Percentiles rank a stretch among this genome's conserved stretches.
Evolutionary conservation across 2,329 filamentous ascomycete genomes (phyloP).

Genomic region (Botrytis squamosa): DNA sequence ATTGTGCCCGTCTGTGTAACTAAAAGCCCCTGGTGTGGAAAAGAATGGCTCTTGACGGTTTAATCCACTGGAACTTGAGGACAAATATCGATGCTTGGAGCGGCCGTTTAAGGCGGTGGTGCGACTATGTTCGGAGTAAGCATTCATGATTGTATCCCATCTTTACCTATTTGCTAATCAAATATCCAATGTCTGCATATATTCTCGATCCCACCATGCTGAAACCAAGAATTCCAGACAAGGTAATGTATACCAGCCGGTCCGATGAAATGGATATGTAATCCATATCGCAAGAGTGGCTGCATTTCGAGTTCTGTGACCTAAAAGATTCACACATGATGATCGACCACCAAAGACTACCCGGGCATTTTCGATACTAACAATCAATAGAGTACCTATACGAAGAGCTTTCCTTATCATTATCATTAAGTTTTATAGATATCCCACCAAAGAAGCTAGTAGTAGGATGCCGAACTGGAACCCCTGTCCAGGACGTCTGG

Average conservation of each 20-base stretch:
- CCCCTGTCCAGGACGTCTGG: no score
- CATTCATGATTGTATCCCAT: not conserved
- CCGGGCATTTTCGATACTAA: not conserved
- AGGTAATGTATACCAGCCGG: not conserved
- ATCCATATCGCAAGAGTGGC: not conserved
- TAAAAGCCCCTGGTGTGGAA: not conserved
- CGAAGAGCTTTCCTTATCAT: not conserved
- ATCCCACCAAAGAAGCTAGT: not conserved
- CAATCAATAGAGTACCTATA: not conserved
- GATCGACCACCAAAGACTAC: not conserved
- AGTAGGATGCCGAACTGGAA: not conserved
- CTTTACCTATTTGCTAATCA: not conserved
- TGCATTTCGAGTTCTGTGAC: not conserved
- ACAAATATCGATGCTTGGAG: not conserved
- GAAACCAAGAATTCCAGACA: not conserved
- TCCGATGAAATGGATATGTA: not conserved
- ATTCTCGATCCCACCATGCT: not conserved
- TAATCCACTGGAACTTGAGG: not conserved
- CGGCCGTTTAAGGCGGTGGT: no score
- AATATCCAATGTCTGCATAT: not conserved
- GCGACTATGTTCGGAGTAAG: not conserved
- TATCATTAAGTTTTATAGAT: not conserved
- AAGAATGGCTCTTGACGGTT: not conserved
- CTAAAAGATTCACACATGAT: not conserved
- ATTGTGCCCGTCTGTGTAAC: not conserved